Evolutionary conservation across 129 eudicot genomes (phyloP).

Genomic region (carrot (Daucus carota)): DH1_v3.0 NC_030387.2:35049501-35050000

Average conservation of each 20-base stretch:
- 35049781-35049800: background rate
- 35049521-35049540: background rate
- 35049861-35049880: too few relatives aligned
- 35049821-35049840: too few relatives aligned
- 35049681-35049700: background rate
- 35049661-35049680: background rate
- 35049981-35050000: background rate
- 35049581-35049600: constrained; percentile 7
- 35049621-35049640: background rate
- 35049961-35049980: background rate
- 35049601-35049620: background rate
- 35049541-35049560: background rate
- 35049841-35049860: too few relatives aligned
- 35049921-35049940: too few relatives aligned
- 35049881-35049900: too few relatives aligned
- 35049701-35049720: background rate
- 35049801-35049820: too few relatives aligned
- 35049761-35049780: background rate
- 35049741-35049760: background rate
- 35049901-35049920: too few relatives aligned
- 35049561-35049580: constrained; percentile 14
- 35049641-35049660: background rate
- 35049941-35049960: background rate
- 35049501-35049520: constrained; percentile 13
- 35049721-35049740: background rate